Base-by-base conservation (phyloP, 1,284 basidiomycete species). In the Microbotryum lychnidis-dioicae region DNA sequence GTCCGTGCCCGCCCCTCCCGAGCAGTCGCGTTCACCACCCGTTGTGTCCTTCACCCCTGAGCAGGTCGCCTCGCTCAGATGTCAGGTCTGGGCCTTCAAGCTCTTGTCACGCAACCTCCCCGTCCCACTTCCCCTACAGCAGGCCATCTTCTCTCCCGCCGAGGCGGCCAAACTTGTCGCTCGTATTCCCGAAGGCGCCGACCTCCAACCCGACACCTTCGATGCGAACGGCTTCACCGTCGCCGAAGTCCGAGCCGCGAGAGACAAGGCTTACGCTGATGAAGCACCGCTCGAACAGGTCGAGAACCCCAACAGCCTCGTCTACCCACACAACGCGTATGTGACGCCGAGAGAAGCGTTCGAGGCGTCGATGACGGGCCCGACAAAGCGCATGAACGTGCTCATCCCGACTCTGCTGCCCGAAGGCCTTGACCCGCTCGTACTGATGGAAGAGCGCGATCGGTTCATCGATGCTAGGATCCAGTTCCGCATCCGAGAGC, bases 311-410 rank as follows among this genome's bases (percentile, higher is more conserved):
- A 78, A 83, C 52, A 80, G 89, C 4, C 81, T 84, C 56, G 85
- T 97, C 62, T 94, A 96, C 73, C 94, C 94, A 0, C 97, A 94
- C 80, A 97, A 97, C 75, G 86, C 93, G n/a, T 96, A 86, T 79
- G 31, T 75, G 84, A 60, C 84, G 14, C 37, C 37, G 37, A 42
- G 37, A 42, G 37, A 42, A 42, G 37, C 37, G 37, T 42, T 42
- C 6, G 37, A 42, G 37, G 37, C 37, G 16, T 83, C 69, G 82
- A 83, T 0, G 85, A 86, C 46, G 84, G 86, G 58, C 81, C 89
- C 37, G 25, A 44, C 53, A 89, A 93, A 74, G 82, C 87, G 6
- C 81, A 91, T 45, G 79, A 96, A 52, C 81, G 97, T 46, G 92
- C 93, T 7, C 44, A 53, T 65, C 29, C 68, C 68, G 20, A 89